These are phyloP conservation scores for Grosmannia penicillata DNA, from an alignment of 2,329 filamentous ascomycete species.

Conservation along the genomic window DNA sequence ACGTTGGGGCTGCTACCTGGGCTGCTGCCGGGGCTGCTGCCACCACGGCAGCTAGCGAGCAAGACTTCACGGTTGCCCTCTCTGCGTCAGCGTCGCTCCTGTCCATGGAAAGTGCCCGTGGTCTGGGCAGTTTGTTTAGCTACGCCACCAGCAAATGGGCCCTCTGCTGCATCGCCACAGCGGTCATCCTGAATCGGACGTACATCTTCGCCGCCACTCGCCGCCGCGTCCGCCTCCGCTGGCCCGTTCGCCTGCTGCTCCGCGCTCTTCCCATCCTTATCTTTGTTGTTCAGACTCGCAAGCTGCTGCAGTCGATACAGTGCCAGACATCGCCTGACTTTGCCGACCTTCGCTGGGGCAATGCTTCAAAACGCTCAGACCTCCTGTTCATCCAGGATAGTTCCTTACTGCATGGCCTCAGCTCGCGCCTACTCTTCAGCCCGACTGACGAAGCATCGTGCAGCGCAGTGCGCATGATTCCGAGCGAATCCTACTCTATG, in stretches of 20 bases:
- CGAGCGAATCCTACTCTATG: constrained; percentile 33
- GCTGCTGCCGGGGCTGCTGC: constrained; percentile 23
- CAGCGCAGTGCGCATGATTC: constrained; percentile 57
- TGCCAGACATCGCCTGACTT: constrained; percentile 78
- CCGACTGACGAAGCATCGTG: constrained; percentile 64
- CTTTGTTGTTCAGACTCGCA: constrained; percentile 52
- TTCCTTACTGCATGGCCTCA: constrained; percentile 55
- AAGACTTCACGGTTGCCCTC: constrained; percentile 20
- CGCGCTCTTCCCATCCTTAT: constrained; percentile 58
- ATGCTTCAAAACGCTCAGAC: constrained; percentile 46
- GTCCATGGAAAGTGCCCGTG: constrained; percentile 46
- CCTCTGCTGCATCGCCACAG: constrained; percentile 71
- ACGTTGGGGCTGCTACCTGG: constrained; percentile 1
- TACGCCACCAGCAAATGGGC: constrained; percentile 92
- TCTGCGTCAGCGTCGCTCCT: constrained; percentile 27
- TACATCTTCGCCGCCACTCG: constrained; percentile 87
- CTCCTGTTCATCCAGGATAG: constrained; percentile 58
- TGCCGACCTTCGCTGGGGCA: constrained; percentile 53
- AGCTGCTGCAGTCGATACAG: constrained; percentile 69
- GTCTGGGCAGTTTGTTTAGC: constrained; percentile 72
- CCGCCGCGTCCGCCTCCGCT: constrained; percentile 60
- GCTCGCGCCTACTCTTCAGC: constrained; percentile 57
- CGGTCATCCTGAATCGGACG: constrained; percentile 77
- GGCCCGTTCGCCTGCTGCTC: constrained; percentile 54
- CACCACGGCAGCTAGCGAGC: constrained; percentile 21